Percentiles rank a stretch among this genome's conserved stretches.
phyloP scores from a whole-genome alignment of 2,329 filamentous ascomycete genomes.

The Knufia petricola region DNA sequence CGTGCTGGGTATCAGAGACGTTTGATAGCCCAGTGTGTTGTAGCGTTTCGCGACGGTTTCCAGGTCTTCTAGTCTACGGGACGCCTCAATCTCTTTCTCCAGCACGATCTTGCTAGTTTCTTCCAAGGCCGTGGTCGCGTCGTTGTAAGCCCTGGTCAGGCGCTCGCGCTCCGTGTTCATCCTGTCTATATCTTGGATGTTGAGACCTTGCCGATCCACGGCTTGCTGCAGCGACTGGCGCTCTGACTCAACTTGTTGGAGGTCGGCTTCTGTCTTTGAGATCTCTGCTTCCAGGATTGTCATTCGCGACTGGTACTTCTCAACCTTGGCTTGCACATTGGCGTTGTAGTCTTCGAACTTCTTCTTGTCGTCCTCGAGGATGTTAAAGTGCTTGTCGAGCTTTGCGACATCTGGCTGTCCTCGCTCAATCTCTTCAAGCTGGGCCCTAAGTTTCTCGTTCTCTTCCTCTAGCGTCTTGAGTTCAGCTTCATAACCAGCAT shows the following conservation, averaged over 20 bases:
- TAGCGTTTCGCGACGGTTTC: slow-evolving; percentile 82
- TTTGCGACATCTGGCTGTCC: slow-evolving; percentile 72
- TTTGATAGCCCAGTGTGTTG: slow-evolving; percentile 90
- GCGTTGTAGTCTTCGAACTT: slow-evolving; percentile 96
- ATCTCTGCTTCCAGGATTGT: slow-evolving; percentile 79
- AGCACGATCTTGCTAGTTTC: slow-evolving; percentile 74
- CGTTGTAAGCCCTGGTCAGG: slow-evolving; percentile 78
- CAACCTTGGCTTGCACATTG: slow-evolving; percentile 69
- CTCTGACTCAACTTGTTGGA: slow-evolving; percentile 74
- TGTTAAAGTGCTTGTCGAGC: slow-evolving; percentile 80
- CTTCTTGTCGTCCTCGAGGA: slow-evolving; percentile 84
- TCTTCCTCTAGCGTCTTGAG: slow-evolving; percentile 79
- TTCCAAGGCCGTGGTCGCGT: slow-evolving; percentile 64
- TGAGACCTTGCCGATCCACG: slow-evolving; percentile 88
- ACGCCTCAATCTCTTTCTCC: slow-evolving; percentile 82
- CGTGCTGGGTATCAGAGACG: slow-evolving; percentile 74
- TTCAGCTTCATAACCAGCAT: slow-evolving; percentile 75
- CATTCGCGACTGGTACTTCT: slow-evolving; percentile 76
- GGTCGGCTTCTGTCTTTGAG: slow-evolving; percentile 63
- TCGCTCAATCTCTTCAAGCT: slow-evolving; percentile 84
- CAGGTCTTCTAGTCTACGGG: slow-evolving; percentile 78
- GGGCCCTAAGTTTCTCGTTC: slow-evolving; percentile 66
- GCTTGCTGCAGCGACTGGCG: slow-evolving; percentile 67
- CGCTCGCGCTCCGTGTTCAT: slow-evolving; percentile 95
- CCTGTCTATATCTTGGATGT: slow-evolving; percentile 96